phyloP scores from a whole-genome alignment of 139 green algal genomes.

The Raphidocelis subcapitata region DNA sequence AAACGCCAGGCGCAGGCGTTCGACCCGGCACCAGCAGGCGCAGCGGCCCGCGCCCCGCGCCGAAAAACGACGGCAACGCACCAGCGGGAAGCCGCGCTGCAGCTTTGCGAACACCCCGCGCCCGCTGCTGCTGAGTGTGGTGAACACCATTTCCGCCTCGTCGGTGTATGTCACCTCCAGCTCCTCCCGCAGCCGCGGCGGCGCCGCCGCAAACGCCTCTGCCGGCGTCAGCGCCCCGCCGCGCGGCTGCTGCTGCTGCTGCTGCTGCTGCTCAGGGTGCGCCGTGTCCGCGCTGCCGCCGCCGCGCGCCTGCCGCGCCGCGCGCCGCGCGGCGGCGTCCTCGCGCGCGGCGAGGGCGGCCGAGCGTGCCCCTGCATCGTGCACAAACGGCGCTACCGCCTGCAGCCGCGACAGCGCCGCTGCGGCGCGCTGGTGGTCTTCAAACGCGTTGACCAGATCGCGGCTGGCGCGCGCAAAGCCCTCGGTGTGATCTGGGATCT shows the following conservation, averaged over 20 bases:
- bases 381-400: too few relatives aligned
- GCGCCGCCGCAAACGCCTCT: conserved; percentile 4
- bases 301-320: conserved; percentile 9
- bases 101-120: conserved; percentile 37
- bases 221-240: neutral
- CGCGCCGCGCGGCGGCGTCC: neutral
- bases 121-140: conserved; percentile 69
- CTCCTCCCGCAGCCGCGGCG: conserved; percentile 27
- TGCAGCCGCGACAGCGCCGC: too few relatives aligned
- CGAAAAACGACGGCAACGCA: neutral
- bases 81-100: conserved; percentile 17
- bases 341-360: neutral
- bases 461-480: neutral
- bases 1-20: too few relatives aligned
- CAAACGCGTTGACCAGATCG: neutral
- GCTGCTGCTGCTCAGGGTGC: neutral
- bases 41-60: too few relatives aligned
- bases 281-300: too few relatives aligned
- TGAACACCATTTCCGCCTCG: conserved; percentile 81
- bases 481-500: too few relatives aligned
- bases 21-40: too few relatives aligned
- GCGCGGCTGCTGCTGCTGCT: neutral
- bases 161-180: conserved; percentile 45
- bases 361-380: too few relatives aligned
- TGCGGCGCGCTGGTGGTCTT: conserved; percentile 1